phyloP scores from a whole-genome alignment of 2,329 filamentous ascomycete species.

The Penicillium sp. region DNA sequence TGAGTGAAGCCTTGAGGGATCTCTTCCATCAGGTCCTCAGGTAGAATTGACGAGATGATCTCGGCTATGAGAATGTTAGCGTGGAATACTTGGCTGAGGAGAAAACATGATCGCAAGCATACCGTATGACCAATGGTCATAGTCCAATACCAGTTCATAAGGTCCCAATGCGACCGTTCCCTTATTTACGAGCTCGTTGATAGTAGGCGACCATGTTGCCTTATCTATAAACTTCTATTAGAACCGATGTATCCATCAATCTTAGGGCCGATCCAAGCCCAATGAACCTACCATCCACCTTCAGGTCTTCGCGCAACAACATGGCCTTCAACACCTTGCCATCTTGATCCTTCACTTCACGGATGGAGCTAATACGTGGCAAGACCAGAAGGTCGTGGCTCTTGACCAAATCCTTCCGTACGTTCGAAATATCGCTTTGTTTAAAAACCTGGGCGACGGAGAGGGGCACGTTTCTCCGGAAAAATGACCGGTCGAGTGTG shows the following conservation, averaged over 20 bases:
- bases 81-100: background rate
- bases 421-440: slow-evolving; percentile 62
- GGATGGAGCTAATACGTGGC: slow-evolving; percentile 57
- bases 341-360: slow-evolving; percentile 50
- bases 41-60: slow-evolving; percentile 71
- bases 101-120: slow-evolving; percentile 25
- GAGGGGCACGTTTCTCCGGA: slow-evolving; percentile 65
- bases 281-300: slow-evolving; percentile 34
- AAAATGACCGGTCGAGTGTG: slow-evolving; percentile 72
- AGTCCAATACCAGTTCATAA: slow-evolving; percentile 67
- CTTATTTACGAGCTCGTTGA: slow-evolving; percentile 60
- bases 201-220: slow-evolving; percentile 64
- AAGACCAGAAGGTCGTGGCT: slow-evolving; percentile 58
- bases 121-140: slow-evolving; percentile 80
- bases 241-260: background rate
- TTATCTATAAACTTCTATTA: slow-evolving; percentile 43
- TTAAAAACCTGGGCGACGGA: slow-evolving; percentile 71
- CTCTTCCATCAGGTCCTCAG: slow-evolving; percentile 68
- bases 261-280: slow-evolving; percentile 1
- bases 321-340: slow-evolving; percentile 31
- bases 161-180: slow-evolving; percentile 64
- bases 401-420: slow-evolving; percentile 57
- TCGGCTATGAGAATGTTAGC: slow-evolving; percentile 50
- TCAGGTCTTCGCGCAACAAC: slow-evolving; percentile 33
- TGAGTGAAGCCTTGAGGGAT: slow-evolving; percentile 78